These are phyloP conservation scores for Tetrahymena malaccensis DNA, from an alignment of 73 alveolate species.

Conservation along the genomic window DNA sequence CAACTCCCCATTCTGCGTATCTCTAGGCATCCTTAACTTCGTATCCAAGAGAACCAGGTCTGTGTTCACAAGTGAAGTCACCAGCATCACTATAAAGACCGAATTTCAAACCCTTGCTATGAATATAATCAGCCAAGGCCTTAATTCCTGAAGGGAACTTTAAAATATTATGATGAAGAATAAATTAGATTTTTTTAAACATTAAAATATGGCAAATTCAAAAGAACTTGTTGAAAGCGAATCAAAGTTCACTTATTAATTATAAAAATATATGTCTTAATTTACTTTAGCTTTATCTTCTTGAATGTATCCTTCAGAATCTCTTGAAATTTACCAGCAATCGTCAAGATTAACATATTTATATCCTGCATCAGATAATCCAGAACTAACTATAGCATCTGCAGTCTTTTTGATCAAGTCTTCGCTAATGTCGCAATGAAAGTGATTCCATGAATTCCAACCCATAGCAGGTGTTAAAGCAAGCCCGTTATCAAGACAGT, in stretches of 20 bases:
- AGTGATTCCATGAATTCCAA: constrained; percentile 85
- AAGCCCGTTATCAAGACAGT: constrained; percentile 51
- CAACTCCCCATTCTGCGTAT: constrained; percentile 74
- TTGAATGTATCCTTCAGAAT: constrained; percentile 5
- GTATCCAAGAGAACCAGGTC: constrained; percentile 71
- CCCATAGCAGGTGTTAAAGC: constrained; percentile 84
- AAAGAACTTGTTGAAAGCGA: background rate
- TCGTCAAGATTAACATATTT: constrained; percentile 70
- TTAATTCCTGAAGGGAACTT: constrained; percentile 77
- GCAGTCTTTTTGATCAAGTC: constrained; percentile 52
- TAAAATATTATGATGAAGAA: constrained; percentile 46
- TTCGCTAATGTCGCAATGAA: constrained; percentile 70
- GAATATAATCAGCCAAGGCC: constrained; percentile 64
- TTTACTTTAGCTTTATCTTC: background rate
- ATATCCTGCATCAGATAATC: constrained; percentile 72
- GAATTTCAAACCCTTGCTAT: constrained; percentile 62
- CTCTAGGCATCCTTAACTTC: constrained; percentile 67
- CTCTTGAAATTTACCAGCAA: constrained; percentile 66
- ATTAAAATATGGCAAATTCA: background rate
- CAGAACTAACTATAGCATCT: constrained; percentile 57
- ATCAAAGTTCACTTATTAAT: background rate
- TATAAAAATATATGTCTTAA: background rate
- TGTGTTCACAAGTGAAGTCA: constrained; percentile 61
- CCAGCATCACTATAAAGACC: constrained; percentile 85
- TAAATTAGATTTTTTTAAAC: background rate